A percentile compares a stretch with the other conserved stretches of the same genome.
phyloP scores from a whole-genome alignment of 495 filamentous ascomycete genomes.

The Chaetomidium leptoderma region DNA sequence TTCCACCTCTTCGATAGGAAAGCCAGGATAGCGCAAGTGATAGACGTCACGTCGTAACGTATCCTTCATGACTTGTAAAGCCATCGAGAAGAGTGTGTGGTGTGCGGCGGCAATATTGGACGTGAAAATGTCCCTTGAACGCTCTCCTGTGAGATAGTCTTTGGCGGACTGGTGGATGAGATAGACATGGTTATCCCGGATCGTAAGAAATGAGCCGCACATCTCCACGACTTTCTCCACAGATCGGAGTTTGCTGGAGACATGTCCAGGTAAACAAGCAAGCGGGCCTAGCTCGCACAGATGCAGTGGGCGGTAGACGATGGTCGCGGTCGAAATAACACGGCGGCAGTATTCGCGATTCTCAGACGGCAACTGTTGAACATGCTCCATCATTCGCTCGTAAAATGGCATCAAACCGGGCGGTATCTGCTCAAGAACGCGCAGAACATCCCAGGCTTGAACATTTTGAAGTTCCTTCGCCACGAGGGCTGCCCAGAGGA shows the following conservation, averaged over 20 bases:
- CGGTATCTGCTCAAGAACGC: constrained; percentile 17
- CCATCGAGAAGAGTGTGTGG: not conserved
- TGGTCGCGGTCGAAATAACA: too few species aligned
- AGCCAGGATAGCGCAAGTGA: not conserved
- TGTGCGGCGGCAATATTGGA: not conserved
- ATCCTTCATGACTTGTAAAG: not conserved
- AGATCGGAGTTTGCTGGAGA: too few species aligned
- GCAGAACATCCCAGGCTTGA: constrained; percentile 6
- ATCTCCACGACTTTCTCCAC: not conserved
- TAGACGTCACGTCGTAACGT: constrained; percentile 8
- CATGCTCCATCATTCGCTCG: too few species aligned
- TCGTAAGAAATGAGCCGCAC: not conserved
- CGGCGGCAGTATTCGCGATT: too few species aligned
- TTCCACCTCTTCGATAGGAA: constrained; percentile 1
- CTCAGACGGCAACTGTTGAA: too few species aligned
- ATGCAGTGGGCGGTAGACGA: too few species aligned
- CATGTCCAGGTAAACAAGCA: not conserved
- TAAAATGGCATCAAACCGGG: too few species aligned
- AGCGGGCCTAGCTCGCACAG: not conserved
- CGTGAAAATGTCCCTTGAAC: not conserved
- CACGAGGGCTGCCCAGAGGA: constrained; percentile 1
- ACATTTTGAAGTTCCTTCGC: not conserved
- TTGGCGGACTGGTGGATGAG: constrained; percentile 23
- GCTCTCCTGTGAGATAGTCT: constrained; percentile 29
- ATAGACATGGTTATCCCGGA: not conserved